phyloP scores from a whole-genome alignment of 2,329 filamentous ascomycete species.

The Didymellaceae sp. region DNA sequence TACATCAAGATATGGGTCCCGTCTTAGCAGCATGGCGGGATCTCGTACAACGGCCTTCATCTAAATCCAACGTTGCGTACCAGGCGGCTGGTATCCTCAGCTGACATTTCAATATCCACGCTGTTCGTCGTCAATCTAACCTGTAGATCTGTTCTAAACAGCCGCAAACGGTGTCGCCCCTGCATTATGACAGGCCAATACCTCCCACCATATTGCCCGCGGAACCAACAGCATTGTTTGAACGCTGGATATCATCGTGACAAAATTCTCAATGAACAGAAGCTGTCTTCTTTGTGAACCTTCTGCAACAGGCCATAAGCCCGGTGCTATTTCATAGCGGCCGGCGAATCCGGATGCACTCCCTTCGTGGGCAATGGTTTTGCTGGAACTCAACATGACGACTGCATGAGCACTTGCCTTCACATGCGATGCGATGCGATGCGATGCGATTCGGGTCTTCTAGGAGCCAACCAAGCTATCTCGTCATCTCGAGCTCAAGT shows the following conservation, averaged over 20 bases:
- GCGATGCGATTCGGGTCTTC: background rate
- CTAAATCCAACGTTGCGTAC: conserved; percentile 26
- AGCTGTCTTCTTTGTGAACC: background rate
- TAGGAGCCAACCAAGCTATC: background rate
- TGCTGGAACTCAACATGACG: conserved; percentile 5
- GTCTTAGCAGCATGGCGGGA: conserved; percentile 20
- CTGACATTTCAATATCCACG: conserved; percentile 7
- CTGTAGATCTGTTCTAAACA: conserved; percentile 15
- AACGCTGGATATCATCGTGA: conserved; percentile 1
- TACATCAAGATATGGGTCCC: conserved; percentile 16
- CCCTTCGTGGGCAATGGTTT: conserved; percentile 1
- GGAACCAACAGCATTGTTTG: background rate
- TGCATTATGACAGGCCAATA: conserved; percentile 13
- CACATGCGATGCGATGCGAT: conserved; percentile 9
- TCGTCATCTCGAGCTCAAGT: background rate
- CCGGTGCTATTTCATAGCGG: conserved; percentile 8
- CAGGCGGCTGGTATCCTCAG: conserved; percentile 31
- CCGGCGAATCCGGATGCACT: conserved; percentile 2
- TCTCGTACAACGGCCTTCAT: conserved; percentile 29
- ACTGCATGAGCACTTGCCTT: conserved; percentile 10
- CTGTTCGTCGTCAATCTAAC: conserved; percentile 15
- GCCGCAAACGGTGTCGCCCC: conserved; percentile 11
- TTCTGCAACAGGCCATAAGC: conserved; percentile 6
- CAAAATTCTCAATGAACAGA: background rate
- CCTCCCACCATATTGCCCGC: conserved; percentile 3